Evolutionary conservation across 2,329 filamentous ascomycete genomes (phyloP), one percentile per base, ranked within the genome.

Genomic region (Cercospora zeae-maydis): DNA sequence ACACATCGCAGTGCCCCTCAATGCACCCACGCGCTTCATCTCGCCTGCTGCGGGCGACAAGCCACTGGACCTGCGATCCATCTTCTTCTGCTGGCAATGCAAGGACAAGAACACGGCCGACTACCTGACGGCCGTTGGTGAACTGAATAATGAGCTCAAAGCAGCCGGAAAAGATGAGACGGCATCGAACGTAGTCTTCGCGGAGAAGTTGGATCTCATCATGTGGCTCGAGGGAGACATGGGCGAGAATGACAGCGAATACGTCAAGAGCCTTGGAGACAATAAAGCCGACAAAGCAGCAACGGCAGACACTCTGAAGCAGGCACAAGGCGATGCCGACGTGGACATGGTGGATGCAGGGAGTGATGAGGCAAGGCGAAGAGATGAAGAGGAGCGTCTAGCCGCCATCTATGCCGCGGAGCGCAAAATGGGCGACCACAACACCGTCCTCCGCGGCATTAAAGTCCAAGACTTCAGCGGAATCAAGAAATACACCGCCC

Each of bases 51-150:
- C 64, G 8, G 72, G 70, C 39, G 63, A 67, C 31, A 69, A 69
- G 56, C 63, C 65, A 3, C 64, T 74, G 16, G 91, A 97, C 75
- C 82, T 99, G 70, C 92, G 95, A 74, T 95, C 90, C 75, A 93
- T 97, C 78, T 97, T 93, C 81, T 96, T 98, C 75, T 92, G 92
- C 61, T 99, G 92, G 92, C 83, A 91, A 72, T 96, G 97, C 79
- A 92, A 92, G 76, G 93, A 98, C 79, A 87, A 89, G 60, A 87
- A 89, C 59, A 92, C 96, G 69, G 90, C 91, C 10, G 92, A 96
- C 71, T 98, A 98, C 83, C 95, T 97, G 77, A 86, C 89, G 27
- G 88, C 89, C 0, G 90, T 91, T 13, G 88, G 90, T 71, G 83
- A 87, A 69, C 83, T 98, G 61, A 96, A 96, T 75, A 88, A 91